Percentiles rank a stretch among this genome's conserved stretches.
phyloP scores from a whole-genome alignment of 2,329 filamentous ascomycete species.

The Parascedosporium putredinis region DNA sequence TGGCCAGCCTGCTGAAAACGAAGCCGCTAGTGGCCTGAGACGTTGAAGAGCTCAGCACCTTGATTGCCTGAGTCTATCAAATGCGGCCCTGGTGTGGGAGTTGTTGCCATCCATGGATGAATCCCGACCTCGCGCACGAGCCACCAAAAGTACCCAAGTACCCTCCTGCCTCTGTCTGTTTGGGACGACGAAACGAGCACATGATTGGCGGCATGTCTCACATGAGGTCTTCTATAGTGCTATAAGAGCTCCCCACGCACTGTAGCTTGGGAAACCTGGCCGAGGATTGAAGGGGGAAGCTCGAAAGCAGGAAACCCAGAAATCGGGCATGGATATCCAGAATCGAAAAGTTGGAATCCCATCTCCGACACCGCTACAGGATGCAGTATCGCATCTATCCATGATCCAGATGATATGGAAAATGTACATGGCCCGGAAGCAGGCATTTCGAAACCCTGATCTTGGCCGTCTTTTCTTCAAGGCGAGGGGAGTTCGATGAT shows the following conservation, averaged over 20 bases:
- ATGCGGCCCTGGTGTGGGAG: not conserved
- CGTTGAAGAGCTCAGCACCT: too few species aligned
- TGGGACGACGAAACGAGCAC: not conserved
- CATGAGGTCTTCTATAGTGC: not conserved
- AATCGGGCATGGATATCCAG: not conserved
- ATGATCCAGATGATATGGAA: not conserved
- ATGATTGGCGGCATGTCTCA: slow-evolving; percentile 7
- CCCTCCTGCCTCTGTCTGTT: not conserved
- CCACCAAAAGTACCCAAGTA: not conserved
- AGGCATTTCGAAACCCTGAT: not conserved
- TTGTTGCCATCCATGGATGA: not conserved
- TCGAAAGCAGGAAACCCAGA: not conserved
- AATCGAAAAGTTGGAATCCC: not conserved
- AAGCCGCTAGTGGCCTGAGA: too few species aligned
- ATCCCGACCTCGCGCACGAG: not conserved
- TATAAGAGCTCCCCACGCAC: not conserved
- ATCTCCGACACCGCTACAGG: not conserved
- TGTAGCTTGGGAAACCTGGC: too few species aligned
- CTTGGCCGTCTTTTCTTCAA: not conserved
- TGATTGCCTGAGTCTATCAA: too few species aligned
- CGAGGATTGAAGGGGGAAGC: not conserved
- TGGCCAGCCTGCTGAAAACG: not conserved
- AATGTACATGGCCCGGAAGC: not conserved
- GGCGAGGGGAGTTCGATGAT: too few species aligned
- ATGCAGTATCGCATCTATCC: not conserved